Evolutionary conservation across 257 asterid genomes (phyloP), one percentile per base, ranked within the genome.

Genomic region (Avicennia marina): DNA sequence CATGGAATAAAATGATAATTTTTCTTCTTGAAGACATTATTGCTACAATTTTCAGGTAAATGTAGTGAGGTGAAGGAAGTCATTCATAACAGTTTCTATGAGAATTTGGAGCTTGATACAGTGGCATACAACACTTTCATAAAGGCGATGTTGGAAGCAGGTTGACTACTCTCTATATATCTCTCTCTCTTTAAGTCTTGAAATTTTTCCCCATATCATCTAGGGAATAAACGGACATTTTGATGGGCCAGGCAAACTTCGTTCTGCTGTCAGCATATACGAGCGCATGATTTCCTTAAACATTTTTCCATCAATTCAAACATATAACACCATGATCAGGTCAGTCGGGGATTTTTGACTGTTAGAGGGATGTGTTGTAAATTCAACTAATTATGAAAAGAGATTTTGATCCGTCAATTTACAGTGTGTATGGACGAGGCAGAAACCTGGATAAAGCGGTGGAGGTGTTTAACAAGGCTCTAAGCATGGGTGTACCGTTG

Each of bases 281-380:
- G 89, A 91, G 66, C 83, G 72, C 65, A 91, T 91, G 98, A 65
- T 74, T 71, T 81, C 86, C 52, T 53, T 11, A 33, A 72, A 72
- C 40, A 71, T 78, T 64, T 56, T 82, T 72, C 94, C 90, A 34
- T 81, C 96, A 25, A 69, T 88, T 63, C 93, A 85, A 74, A 91
- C 98, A 43, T 85, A 81, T 70, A 88, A 78, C 77, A 81, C 94
- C 70, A 85, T 91, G 98, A 91, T 91, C 77, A 90, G 98, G 96
- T 87, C 34, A 65, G 66, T 51, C 48, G 43, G n/a, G 33, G 45
- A 33, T 49, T 51, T 17, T 46, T 25, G 31, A 13, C 36, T 53
- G 40, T 65, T 36, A 36, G 36, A 22, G 46, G 17, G 25, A 15
- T 42, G 12, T 32, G 21, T 22, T 24, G 10, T 26, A 21, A 45